Evolutionary conservation across 371 early-diverging fungal genomes (phyloP), one percentile per base, ranked within the genome.

Genomic region (Syncephalastrum monosporum): DNA sequence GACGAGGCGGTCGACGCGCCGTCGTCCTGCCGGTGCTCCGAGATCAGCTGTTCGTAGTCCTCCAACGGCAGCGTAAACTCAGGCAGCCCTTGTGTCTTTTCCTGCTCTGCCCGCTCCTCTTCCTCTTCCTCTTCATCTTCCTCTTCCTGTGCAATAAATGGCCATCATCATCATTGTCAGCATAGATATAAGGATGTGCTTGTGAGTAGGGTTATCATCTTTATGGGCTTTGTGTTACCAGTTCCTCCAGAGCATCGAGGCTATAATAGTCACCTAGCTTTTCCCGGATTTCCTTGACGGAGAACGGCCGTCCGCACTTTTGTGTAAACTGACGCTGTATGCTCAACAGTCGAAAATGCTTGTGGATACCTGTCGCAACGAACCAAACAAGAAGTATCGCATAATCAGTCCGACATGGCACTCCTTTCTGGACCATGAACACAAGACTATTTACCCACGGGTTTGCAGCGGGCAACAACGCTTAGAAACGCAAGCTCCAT

Each of bases 301-400:
- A 69, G 50, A 75, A 80, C 0, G 68, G 59, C 0, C 71, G 68
- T 5, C 70, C 74, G 47, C 79, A 78, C 25, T 66, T 54, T 62
- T 79, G 79, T 60, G 81, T 85, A 58, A 82, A 82, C 47, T 76
- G 78, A 21, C 65, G 76, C 51, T 83, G 82, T 16, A 85, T 74
- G 56, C 82, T 82, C 43, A 85, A 73, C 50, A 85, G 81, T 16
- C 85, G 68, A 59, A 85, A 85, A 53, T 85, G 83, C 53, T 80
- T 83, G 56, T 85, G 85, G 57, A 82, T 79, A 5, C 85, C 85
- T 85, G 42, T 42, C 3, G 43, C 21, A n/a, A 16, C 13, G 16
- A 55, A 46, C 27, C 25, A 21, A 21, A 21, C 21, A 21, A 21
- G 21, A 21, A 21, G 21, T 21, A 21, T 21, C 21, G 21, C 21